Base-by-base conservation (phyloP, 139 green algal species). In the Astrephomene gubernaculifera region DNA sequence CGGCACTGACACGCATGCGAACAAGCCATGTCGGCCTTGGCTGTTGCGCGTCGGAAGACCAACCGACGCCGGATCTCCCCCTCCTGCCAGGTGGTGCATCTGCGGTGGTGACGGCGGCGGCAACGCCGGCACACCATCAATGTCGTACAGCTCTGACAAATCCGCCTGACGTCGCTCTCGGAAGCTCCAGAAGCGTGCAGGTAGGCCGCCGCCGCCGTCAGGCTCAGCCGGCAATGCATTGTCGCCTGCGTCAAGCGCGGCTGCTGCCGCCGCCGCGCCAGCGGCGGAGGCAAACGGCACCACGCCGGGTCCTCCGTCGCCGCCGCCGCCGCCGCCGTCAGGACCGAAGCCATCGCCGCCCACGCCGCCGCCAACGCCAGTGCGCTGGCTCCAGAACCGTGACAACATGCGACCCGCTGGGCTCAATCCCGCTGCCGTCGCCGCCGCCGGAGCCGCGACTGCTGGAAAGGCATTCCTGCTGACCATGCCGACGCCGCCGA, bases 381-480 rank as follows among this genome's bases (percentile, higher is more conserved):
- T 41, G 14, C 31, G n/a, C 27, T 82, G 75, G 29, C 39, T 83
- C 6, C 36, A 27, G n/a, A 83, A 83, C 1, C 76, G 60, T 1
- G n/a, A 65, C 1, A 83, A 61, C 76, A 83, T 83, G 36, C 38
- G 52, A 4, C 76, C 76, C 21, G 76, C 76, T 19, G 76, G 76
- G 61, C 76, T 83, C 2, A 83, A 41, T 19, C 41, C n/a, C 76
- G n/a, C n/a, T 49, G 54, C 38, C 38, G 57, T 12, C 27, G 39
- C 29, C n/a, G 24, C 0, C 54, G 29, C 17, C 31, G 31, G 29
- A 6, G 71, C 71, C 31, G n/a, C 17, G 1, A 19, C 36, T 12
- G 36, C 67, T 17, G 67, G 57, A n/a, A 67, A 67, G 57, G 19
- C 57, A 6, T 67, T 6, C 57, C 57, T 67, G 57, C 57, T 22